Evolutionary conservation across 2,329 filamentous ascomycete genomes (phyloP).

Genomic region (Polychaeton citri): DNA sequence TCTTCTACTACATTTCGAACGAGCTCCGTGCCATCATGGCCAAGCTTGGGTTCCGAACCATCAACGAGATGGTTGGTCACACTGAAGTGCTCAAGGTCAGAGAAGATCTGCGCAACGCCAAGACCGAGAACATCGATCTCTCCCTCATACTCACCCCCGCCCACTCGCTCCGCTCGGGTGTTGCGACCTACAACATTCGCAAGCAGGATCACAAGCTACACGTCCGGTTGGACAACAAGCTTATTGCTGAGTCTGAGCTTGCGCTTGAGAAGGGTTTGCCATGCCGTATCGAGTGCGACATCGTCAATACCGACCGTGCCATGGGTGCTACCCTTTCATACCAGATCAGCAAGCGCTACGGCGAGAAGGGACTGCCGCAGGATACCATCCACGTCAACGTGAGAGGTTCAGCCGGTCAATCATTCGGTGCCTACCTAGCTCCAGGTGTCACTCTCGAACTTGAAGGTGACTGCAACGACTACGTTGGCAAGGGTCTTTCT

Average conservation of each 20-base stretch:
- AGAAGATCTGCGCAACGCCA: conserved; percentile 74
- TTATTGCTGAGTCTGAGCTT: conserved; percentile 88
- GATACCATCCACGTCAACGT: conserved; percentile 95
- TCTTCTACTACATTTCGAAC: conserved; percentile 96
- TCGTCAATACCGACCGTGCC: conserved; percentile 91
- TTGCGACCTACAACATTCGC: conserved; percentile 93
- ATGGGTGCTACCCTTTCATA: conserved; percentile 91
- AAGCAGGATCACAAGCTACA: conserved; percentile 95
- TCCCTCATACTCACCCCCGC: conserved; percentile 88
- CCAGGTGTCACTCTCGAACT: conserved; percentile 89
- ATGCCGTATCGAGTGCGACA: conserved; percentile 85
- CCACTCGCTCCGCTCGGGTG: conserved; percentile 87
- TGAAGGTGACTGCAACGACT: conserved; percentile 92
- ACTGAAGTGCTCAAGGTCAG: conserved; percentile 76
- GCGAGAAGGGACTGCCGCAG: conserved; percentile 74
- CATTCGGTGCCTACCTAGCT: conserved; percentile 87
- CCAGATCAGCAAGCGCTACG: conserved; percentile 85
- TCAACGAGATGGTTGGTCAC: conserved; percentile 96
- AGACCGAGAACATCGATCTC: conserved; percentile 86
- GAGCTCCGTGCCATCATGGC: conserved; percentile 96
- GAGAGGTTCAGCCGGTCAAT: conserved; percentile 90
- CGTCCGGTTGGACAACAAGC: conserved; percentile 87
- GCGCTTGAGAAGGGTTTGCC: conserved; percentile 90
- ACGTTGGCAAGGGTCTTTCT: conserved; percentile 89
- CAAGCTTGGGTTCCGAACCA: conserved; percentile 80